Base-by-base conservation (phyloP, 352 stramenopile species). In the Phytophthora meadii region DNA sequence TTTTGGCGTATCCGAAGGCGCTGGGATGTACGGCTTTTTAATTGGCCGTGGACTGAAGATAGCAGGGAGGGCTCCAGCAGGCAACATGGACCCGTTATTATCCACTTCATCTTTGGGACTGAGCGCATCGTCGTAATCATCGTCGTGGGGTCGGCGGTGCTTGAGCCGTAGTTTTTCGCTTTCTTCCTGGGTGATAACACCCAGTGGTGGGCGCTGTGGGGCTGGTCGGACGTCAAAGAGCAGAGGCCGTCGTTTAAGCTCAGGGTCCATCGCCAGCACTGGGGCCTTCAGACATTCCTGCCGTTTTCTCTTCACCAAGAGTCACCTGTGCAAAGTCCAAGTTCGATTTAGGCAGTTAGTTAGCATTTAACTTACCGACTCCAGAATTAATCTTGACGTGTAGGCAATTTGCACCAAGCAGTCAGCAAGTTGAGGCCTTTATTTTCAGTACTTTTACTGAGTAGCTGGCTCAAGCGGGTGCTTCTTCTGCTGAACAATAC, bases 401-500 rank as follows among this genome's bases (percentile, higher is more conserved):
- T 9, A 34, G 5, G 10, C 28, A 11, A 34, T 34, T 34, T 34
- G 28, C 28, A 34, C 28, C 28, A 10, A 11, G 28, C 28, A 34
- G 10, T 30, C 27, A 39, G 41, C 50, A 50, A 28, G 42, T 41
- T 14, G 19, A 48, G 19, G 19, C n/a, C 17, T 70, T 22, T 56
- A 63, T 54, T 36, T 62, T 40, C 57, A 65, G 54, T 70, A 56
- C 67, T 61, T 36, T 68, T 59, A 72, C 51, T 76, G 49, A 63
- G 19, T 67, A 46, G 54, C 25, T 25, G 58, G 14, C 30, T 76
- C 62, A 5, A 73, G 34, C 9, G 71, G 62, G 44, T 92, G 82
- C 25, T 92, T 92, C 55, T 92, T 90, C 52, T 92, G 79, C 51
- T 89, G 83, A 42, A 92, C 81, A 41, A 94, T 87, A 32, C 86